Base-by-base conservation (phyloP, 495 filamentous ascomycete species). In the Penicillium odoratum region DNA sequence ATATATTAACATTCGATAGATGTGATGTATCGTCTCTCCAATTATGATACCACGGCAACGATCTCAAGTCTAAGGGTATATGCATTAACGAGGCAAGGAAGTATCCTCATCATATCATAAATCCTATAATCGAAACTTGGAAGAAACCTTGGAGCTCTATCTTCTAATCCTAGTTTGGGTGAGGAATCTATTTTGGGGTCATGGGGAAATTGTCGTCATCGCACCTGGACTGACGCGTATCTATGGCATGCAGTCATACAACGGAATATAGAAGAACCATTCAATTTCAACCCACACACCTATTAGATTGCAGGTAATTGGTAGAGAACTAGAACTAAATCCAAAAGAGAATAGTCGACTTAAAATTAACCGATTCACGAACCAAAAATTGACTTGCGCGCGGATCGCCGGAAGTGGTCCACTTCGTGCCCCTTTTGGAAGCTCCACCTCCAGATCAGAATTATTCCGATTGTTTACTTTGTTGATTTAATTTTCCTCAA, bases 401-500 rank as follows among this genome's bases (percentile, higher is more conserved):
- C 43, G 40, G 52, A 55, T 55, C 52, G 18, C 16, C 52, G 42
- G 51, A 21, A 42, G 34, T 26, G 38, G 28, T 55, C 43, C 43
- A 34, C 42, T 40, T 28, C 55, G 55, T 57, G 55, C 51, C 55
- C 53, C 55, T 47, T 57, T 57, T 57, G 40, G 51, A 40, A 40
- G 34, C 55, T 57, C 55, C 55, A 57, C 55, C 54, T 46, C 30
- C 28, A 51, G 36, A 58, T 40, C 33, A 55, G 11, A 57, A 44
- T 48, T 52, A 56, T 57, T 52, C 55, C 47, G 46, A 28, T 33
- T 42, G 36, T 53, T 42, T 42, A 30, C 33, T 21, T 21, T 21
- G 21, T 21, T 21, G 21, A 21, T 21, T 21, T 21, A 2, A 21
- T 16, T 40, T 43, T 26, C 11, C 16, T 3, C 10, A 49, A 15